phyloP scores from a whole-genome alignment of 345 rosid genomes.

The Eucalyptus albens region DNA sequence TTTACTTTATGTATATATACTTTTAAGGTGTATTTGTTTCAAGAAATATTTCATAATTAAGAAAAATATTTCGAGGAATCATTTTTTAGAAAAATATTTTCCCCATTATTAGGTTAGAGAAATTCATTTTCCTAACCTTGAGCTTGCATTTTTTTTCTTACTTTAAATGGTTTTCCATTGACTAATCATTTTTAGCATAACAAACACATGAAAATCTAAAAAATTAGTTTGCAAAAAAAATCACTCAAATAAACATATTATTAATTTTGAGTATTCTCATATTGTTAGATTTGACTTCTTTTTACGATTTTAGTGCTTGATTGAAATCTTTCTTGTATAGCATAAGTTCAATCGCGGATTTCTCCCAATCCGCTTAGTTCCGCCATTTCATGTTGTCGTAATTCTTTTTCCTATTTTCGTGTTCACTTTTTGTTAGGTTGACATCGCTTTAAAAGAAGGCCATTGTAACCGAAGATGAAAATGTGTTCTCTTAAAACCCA shows the following conservation, averaged over 20 bases:
- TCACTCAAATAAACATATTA: background rate
- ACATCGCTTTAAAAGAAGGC: background rate
- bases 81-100: background rate
- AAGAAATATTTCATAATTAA: background rate
- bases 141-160: background rate
- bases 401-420: background rate
- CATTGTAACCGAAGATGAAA: background rate
- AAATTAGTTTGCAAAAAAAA: no score
- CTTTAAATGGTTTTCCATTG: no score
- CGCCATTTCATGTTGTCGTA: background rate
- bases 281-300: background rate
- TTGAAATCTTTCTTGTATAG: background rate
- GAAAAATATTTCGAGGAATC: background rate
- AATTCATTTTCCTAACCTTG: background rate
- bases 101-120: background rate
- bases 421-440: background rate
- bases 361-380: background rate
- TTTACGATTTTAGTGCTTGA: background rate
- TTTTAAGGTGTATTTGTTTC: background rate
- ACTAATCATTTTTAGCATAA: background rate
- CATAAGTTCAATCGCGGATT: background rate
- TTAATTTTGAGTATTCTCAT: background rate
- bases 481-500: background rate
- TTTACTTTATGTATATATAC: no score
- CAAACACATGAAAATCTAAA: background rate